Evolutionary conservation across 202 grass and related monocot species (phyloP).

Genomic region (Sporobolus alterniflorus): DNA sequence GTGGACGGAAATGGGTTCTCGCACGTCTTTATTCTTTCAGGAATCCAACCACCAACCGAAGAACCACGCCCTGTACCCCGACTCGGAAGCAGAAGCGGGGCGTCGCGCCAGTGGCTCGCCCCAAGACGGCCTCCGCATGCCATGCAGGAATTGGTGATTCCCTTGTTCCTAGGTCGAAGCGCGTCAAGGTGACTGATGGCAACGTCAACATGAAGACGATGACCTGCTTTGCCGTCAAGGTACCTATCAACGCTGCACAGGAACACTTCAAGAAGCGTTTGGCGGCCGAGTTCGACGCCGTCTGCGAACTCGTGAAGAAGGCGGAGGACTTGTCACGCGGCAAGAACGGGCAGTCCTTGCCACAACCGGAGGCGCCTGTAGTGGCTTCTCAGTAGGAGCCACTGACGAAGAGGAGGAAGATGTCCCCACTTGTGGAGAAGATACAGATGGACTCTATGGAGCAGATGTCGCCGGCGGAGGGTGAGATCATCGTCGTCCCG

Average conservation of each 20-base stretch:
- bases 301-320: conserved; percentile 14
- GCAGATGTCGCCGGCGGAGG: neutral
- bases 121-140: neutral
- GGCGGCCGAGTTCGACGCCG: conserved; percentile 17
- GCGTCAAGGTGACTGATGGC: neutral
- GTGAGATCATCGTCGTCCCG: neutral
- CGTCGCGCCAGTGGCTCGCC: no score
- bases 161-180: neutral
- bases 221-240: neutral
- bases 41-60: no score
- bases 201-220: neutral
- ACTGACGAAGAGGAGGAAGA: neutral
- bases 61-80: no score
- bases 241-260: neutral
- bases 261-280: conserved; percentile 2
- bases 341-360: neutral
- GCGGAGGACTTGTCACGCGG: neutral
- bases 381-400: neutral
- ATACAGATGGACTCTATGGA: neutral
- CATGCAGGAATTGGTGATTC: neutral
- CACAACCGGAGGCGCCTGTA: no score
- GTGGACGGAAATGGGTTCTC: no score
- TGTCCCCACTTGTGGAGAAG: no score
- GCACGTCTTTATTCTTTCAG: no score
- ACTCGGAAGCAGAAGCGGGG: no score